Evolutionary conservation across 2,329 filamentous ascomycete species (phyloP).

Genomic region (Colletotrichum agaves): DNA sequence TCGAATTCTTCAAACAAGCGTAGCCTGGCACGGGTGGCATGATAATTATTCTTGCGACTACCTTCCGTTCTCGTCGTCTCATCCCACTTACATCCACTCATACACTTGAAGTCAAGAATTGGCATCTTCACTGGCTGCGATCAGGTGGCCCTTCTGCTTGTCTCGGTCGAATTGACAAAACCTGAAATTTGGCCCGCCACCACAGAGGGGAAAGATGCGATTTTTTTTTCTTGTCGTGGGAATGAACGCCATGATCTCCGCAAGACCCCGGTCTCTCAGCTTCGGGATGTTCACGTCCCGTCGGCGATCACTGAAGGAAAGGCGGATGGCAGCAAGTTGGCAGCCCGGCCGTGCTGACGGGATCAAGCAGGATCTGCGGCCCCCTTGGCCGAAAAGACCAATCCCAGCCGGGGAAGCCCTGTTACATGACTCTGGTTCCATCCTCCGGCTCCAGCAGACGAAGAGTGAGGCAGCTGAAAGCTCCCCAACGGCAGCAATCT

Average conservation of each 20-base stretch:
- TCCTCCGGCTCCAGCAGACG: background rate
- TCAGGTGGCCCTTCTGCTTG: background rate
- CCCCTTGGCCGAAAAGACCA: background rate
- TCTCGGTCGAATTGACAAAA: background rate
- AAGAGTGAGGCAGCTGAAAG: background rate
- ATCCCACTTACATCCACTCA: background rate
- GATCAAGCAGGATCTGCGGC: conserved; percentile 25
- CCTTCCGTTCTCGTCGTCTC: background rate
- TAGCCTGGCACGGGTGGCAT: background rate
- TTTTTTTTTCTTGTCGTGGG: conserved; percentile 1
- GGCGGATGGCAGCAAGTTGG: conserved; percentile 26
- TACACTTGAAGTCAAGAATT: background rate
- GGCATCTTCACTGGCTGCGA: too few relatives aligned
- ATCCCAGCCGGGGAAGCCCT: conserved; percentile 10
- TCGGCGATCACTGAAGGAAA: conserved; percentile 22
- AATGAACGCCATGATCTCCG: conserved; percentile 11
- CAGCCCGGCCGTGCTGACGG: conserved; percentile 28
- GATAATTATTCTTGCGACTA: background rate
- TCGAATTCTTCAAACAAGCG: conserved; percentile 21
- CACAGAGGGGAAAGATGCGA: background rate
- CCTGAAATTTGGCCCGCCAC: background rate
- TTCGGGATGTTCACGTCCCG: conserved; percentile 28
- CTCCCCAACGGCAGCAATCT: background rate
- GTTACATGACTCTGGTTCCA: background rate
- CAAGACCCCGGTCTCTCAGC: conserved; percentile 12